A percentile compares a stretch with the other conserved stretches of the same genome.
phyloP scores from a whole-genome alignment of 352 stramenopile genomes.

The Pythium periplocum region DNA sequence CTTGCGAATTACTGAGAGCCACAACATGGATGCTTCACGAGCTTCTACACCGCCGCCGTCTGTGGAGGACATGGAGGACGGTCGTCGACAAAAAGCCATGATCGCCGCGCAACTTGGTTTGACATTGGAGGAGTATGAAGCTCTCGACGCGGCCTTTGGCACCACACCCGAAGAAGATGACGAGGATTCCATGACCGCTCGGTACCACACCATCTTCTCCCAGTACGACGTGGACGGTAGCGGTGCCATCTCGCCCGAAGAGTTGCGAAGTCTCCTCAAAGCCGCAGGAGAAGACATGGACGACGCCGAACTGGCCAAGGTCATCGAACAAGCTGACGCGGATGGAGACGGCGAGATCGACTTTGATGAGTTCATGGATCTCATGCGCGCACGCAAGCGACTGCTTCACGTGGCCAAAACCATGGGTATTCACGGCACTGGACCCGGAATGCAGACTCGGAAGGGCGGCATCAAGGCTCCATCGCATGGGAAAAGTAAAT shows the following conservation, averaged over 20 bases:
- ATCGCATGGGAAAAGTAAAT: not conserved
- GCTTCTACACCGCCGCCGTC: conserved; percentile 3
- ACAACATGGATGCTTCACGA: not conserved
- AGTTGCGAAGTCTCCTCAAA: conserved; percentile 52
- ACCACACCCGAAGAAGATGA: conserved; percentile 6
- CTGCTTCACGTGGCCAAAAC: conserved; percentile 62
- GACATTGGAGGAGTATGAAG: conserved; percentile 64
- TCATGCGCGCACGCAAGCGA: conserved; percentile 77
- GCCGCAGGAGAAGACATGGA: conserved; percentile 72
- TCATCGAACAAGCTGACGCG: conserved; percentile 62
- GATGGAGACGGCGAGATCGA: conserved; percentile 75
- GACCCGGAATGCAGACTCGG: conserved; percentile 6
- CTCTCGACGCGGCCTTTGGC: conserved; percentile 54
- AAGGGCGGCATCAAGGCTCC: not conserved
- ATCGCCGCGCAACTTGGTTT: conserved; percentile 63
- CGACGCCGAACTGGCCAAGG: conserved; percentile 54
- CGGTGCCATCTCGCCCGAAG: conserved; percentile 62
- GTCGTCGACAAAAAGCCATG: conserved; percentile 31
- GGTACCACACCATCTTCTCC: conserved; percentile 59
- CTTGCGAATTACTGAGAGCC: too few relatives aligned
- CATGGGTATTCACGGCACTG: conserved; percentile 45
- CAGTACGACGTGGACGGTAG: conserved; percentile 78
- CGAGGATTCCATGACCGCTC: conserved; percentile 24
- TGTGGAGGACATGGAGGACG: conserved; percentile 47
- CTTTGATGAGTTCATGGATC: conserved; percentile 67